Evolutionary conservation across 2,329 filamentous ascomycete species (phyloP).

Genomic region (Thielaviopsis musarum): DNA sequence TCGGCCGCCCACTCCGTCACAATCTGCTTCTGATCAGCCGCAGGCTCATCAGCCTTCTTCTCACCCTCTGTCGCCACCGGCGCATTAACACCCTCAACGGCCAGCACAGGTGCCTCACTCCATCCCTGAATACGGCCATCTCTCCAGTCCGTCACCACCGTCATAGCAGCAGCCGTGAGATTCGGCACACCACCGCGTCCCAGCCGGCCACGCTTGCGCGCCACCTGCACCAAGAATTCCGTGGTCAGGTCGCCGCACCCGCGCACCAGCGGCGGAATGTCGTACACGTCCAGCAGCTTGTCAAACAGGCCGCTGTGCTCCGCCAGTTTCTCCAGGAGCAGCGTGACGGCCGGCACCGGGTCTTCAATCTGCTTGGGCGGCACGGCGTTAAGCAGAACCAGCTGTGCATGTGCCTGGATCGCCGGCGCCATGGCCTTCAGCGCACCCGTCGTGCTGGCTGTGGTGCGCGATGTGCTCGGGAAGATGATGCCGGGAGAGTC

Average conservation of each 20-base stretch:
- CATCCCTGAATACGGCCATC: conserved; percentile 90
- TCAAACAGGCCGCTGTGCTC: conserved; percentile 54
- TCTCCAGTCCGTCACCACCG: conserved; percentile 90
- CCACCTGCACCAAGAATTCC: conserved; percentile 89
- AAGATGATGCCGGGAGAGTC: conserved; percentile 94
- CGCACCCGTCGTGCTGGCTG: conserved; percentile 20
- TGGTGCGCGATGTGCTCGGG: conserved; percentile 41
- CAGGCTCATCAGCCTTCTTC: conserved; percentile 26
- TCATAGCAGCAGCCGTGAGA: conserved; percentile 70
- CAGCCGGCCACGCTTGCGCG: conserved; percentile 76
- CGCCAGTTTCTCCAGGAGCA: conserved; percentile 70
- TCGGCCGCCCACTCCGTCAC: conserved; percentile 87
- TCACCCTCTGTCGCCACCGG: conserved; percentile 17
- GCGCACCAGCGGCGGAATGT: conserved; percentile 60
- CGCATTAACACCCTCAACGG: conserved; percentile 26
- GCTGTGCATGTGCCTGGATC: conserved; percentile 61
- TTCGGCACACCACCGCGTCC: conserved; percentile 86
- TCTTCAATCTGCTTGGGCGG: conserved; percentile 91
- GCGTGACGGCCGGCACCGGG: conserved; percentile 67
- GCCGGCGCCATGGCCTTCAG: conserved; percentile 39
- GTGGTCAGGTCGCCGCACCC: conserved; percentile 61
- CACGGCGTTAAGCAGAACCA: conserved; percentile 78
- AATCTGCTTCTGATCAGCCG: conserved; percentile 64
- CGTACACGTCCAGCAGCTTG: conserved; percentile 71
- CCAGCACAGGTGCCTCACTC: conserved; percentile 58